Conservation (phyloP, 2,329 filamentous ascomycete species). For the Domatiomyces globalis region DNA sequence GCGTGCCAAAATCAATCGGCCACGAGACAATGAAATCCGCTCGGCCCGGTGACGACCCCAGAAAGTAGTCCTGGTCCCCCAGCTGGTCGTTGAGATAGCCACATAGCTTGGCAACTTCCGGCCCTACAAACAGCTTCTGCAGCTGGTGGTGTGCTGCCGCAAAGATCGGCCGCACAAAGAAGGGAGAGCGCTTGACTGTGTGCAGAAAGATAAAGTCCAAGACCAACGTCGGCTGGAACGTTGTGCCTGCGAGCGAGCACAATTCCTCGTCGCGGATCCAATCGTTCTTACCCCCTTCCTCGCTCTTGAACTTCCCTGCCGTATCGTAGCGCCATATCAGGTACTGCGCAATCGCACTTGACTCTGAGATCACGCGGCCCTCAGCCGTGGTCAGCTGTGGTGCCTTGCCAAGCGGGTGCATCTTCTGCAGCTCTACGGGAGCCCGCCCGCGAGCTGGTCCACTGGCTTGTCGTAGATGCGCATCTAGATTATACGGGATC, state of each 20-base stretch:
- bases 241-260: slow-evolving; percentile 19
- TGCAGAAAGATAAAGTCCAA: slow-evolving; percentile 20
- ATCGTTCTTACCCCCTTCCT: slow-evolving; percentile 13
- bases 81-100: not conserved
- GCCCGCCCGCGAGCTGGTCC: slow-evolving; percentile 50
- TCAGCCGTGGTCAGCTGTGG: slow-evolving; percentile 32
- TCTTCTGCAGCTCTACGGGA: slow-evolving; percentile 57
- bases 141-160: slow-evolving; percentile 5
- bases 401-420: slow-evolving; percentile 78
- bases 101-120: slow-evolving; percentile 1
- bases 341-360: slow-evolving; percentile 21
- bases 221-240: slow-evolving; percentile 14
- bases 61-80: slow-evolving; percentile 13
- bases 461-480: slow-evolving; percentile 42
- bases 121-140: slow-evolving; percentile 9
- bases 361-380: slow-evolving; percentile 19
- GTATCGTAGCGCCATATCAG: slow-evolving; percentile 23
- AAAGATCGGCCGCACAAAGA: slow-evolving; percentile 14
- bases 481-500: slow-evolving; percentile 55
- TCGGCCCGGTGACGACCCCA: slow-evolving; percentile 11
- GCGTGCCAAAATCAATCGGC: slow-evolving; percentile 7
- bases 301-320: slow-evolving; percentile 16
- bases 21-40: slow-evolving; percentile 15
- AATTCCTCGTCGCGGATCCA: slow-evolving; percentile 21
- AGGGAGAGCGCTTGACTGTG: slow-evolving; percentile 6